Percentiles rank a stretch among this genome's conserved stretches.
These are phyloP conservation scores for Quillaja saponaria DNA, from an alignment of 306 rosid species.

Conservation along the genomic window DNA sequence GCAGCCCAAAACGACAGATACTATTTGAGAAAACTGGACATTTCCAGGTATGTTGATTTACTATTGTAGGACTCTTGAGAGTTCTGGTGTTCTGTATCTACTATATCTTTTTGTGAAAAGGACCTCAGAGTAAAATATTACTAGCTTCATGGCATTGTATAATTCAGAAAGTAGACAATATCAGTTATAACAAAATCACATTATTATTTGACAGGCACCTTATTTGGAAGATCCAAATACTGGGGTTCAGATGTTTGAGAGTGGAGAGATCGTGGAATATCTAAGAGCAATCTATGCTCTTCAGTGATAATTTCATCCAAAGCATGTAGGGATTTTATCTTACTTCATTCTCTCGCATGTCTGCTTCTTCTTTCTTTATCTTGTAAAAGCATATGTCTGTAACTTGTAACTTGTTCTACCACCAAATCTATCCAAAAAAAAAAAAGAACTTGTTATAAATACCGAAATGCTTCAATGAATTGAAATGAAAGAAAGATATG, in stretches of 20 bases:
- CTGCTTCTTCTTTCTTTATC: constrained; percentile 7
- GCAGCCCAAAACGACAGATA: constrained; percentile 79
- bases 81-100: not conserved
- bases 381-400: not conserved
- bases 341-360: not conserved
- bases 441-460: too few relatives aligned
- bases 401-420: constrained; percentile 16
- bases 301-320: constrained; percentile 24
- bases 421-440: too few relatives aligned
- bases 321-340: constrained; percentile 14
- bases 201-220: constrained; percentile 65
- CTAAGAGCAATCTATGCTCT: constrained; percentile 80
- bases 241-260: constrained; percentile 89
- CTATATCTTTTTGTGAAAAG: not conserved
- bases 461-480: constrained; percentile 10
- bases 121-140: not conserved
- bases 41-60: constrained; percentile 69
- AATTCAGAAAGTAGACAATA: constrained; percentile 13
- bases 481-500: not conserved
- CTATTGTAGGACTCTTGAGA: constrained; percentile 1
- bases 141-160: constrained; percentile 22
- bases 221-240: constrained; percentile 94
- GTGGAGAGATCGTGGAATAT: constrained; percentile 91
- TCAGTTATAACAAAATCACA: constrained; percentile 11
- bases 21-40: constrained; percentile 60